Evolutionary conservation across 1,284 basidiomycete genomes (phyloP), one percentile per base, ranked within the genome.

Genomic region (Cystobasidium sp.): DNA sequence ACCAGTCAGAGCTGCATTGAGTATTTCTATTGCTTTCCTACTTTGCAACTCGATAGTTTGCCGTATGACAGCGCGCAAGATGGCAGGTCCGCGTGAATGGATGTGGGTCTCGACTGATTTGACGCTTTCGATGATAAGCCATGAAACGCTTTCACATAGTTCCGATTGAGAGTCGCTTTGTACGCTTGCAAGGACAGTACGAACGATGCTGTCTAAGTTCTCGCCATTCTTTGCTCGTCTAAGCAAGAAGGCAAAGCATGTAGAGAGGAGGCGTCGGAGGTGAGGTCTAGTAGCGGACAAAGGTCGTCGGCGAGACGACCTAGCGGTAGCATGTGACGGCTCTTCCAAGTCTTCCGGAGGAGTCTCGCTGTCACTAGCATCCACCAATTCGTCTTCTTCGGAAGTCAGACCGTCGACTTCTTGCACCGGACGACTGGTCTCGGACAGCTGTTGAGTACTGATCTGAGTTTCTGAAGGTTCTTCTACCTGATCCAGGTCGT

Each of bases 181-280:
- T 0, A 79, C 69, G 18, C 78, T 76, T 8, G 66, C 37, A 6
- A 78, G 43, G 52, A 76, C 51, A n/a, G 65, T 65, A 3, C 56
- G 47, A 41, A 75, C 58, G 6, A 80, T 56, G 14, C 53, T 64
- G 3, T 76, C 76, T n/a, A 75, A 43, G 24, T 22, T 12, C 18
- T 58, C 43, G 14, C 68, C 59, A 6, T 67, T n/a, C 18, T 71
- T 47, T 16, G 76, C 75, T 31, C 78, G 78, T 62, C 79, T 76
- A 2, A 79, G 76, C 63, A 80, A 74, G 75, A 75, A 78, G 6
- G 79, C 75, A 67, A 80, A 79, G 16, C 79, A 71, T 47, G 76
- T 78, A 24, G 75, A 78, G n/a, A 80, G 72, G 0, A 80, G 76
- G 8, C 76, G 75, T 18, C 79, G 77, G 0, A 79, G 78, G 43